phyloP scores from a whole-genome alignment of 495 filamentous ascomycete genomes.

The Aspergillus biplanus region DNA sequence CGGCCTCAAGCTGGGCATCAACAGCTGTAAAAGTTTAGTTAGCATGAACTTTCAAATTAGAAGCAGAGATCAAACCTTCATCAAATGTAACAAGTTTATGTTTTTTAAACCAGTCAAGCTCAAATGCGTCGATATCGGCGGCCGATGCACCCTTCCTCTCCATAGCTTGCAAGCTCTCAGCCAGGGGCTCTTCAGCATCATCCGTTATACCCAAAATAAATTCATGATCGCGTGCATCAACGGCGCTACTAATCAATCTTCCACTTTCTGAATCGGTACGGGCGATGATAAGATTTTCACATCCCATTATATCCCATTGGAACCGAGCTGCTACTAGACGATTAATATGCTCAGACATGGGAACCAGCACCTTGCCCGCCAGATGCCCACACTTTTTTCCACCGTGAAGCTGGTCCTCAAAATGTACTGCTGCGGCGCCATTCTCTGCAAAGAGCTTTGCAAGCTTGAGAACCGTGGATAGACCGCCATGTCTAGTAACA shows the following conservation, averaged over 20 bases:
- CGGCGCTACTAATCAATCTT: constrained; percentile 82
- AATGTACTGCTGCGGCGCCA: constrained; percentile 93
- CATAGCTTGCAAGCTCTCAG: constrained; percentile 87
- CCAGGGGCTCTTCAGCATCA: constrained; percentile 66
- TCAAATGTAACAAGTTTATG: constrained; percentile 90
- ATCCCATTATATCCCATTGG: constrained; percentile 98
- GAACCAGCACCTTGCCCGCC: constrained; percentile 94
- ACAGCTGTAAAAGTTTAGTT: constrained; percentile 55
- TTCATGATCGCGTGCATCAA: constrained; percentile 94
- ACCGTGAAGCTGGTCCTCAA: constrained; percentile 96
- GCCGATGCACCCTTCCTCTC: constrained; percentile 76
- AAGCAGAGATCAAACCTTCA: constrained; percentile 59
- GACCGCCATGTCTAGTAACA: constrained; percentile 68
- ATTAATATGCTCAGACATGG: constrained; percentile 94
- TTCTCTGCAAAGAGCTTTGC: constrained; percentile 98
- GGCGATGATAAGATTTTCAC: constrained; percentile 90
- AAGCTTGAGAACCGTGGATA: constrained; percentile 92
- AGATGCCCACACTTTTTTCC: constrained; percentile 99
- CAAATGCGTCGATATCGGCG: constrained; percentile 79
- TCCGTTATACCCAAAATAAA: constrained; percentile 88
- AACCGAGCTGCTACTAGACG: constrained; percentile 87
- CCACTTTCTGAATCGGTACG: constrained; percentile 95
- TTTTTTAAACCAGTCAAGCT: constrained; percentile 84
- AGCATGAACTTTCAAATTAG: neutral
- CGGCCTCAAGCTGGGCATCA: constrained; percentile 67